Base-by-base conservation (phyloP, 1,139 yeast species). In the Tardiomyces depauwii region DNA sequence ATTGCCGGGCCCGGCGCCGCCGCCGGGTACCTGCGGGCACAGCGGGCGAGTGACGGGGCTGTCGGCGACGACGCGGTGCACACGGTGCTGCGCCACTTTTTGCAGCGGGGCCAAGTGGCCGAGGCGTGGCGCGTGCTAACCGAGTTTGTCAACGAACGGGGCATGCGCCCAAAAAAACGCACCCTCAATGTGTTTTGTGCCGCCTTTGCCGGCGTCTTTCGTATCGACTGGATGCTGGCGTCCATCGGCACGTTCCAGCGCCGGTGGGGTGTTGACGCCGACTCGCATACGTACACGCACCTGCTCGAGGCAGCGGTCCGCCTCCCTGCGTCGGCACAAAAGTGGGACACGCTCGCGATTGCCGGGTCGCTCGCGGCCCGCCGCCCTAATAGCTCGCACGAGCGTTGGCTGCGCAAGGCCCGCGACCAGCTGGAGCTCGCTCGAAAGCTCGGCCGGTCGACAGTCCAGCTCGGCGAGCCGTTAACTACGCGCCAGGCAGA, bases 151-250 rank as follows among this genome's bases (percentile, higher is more conserved):
- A 13, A 36, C 4, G 10, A 2, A 3, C 18, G 19, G 19, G 19
- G 19, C 3, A 36, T 36, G 19, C 18, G 13, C 3, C 39, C 19
- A 5, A 16, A 36, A 5, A n/a, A 36, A 12, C 39, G 39, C 10
- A 16, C 18, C 6, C 19, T 36, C 19, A 14, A 16, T 13, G 19
- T 36, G 11, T 36, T 36, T 13, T 36, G 18, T 5, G 19, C 18
- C 5, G 40, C 47, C 28, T 49, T 55, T 47, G 55, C 55, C 2
- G 23, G 42, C 1, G 44, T 47, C 14, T 54, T 54, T 12, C 52
- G 60, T 18, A 32, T 57, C 11, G 60, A 58, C 44, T 54, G 58
- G 58, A 52, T 55, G 45, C 21, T 58, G 10, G 61, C 61, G 11
- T 48, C 56, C 1, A 42, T 49, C 40, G 50, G 48, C 19, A 51